Conservation (phyloP, 164 flowering plant species). For the Stephania cephalantha region DNA sequence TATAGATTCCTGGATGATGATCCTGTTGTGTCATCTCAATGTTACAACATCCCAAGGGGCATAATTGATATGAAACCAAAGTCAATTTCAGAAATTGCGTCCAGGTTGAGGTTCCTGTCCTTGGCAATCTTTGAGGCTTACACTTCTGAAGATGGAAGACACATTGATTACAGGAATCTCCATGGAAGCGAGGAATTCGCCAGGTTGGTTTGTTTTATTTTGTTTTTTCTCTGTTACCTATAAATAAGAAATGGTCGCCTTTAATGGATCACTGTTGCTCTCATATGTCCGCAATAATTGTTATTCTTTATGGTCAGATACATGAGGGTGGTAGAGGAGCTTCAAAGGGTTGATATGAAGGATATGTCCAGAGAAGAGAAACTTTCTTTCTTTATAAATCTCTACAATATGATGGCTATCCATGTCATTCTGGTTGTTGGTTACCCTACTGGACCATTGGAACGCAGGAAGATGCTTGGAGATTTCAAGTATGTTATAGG, state of each 20-base stretch:
- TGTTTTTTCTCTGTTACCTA: neutral
- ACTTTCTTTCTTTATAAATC: conserved; percentile 78
- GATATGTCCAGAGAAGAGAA: conserved; percentile 72
- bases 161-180: conserved; percentile 75
- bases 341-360: conserved; percentile 68
- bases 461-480: conserved; percentile 58
- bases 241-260: neutral
- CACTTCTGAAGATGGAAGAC: conserved; percentile 68
- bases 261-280: neutral
- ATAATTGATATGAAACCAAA: conserved; percentile 59
- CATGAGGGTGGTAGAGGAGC: conserved; percentile 72
- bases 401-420: conserved; percentile 85
- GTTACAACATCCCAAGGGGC: conserved; percentile 73
- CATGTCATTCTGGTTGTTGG: conserved; percentile 71
- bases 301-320: conserved; percentile 36
- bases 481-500: conserved; percentile 86
- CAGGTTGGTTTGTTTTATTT: conserved; percentile 40
- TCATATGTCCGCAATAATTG: neutral
- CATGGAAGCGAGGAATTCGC: conserved; percentile 88
- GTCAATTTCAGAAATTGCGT: conserved; percentile 56
- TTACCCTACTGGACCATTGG: conserved; percentile 54
- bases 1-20: conserved; percentile 86
- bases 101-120: conserved; percentile 60
- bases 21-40: conserved; percentile 61
- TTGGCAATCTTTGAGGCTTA: conserved; percentile 75